Evolutionary conservation across 345 rosid species (phyloP).

Genomic region (Physaria fendleri): DNA sequence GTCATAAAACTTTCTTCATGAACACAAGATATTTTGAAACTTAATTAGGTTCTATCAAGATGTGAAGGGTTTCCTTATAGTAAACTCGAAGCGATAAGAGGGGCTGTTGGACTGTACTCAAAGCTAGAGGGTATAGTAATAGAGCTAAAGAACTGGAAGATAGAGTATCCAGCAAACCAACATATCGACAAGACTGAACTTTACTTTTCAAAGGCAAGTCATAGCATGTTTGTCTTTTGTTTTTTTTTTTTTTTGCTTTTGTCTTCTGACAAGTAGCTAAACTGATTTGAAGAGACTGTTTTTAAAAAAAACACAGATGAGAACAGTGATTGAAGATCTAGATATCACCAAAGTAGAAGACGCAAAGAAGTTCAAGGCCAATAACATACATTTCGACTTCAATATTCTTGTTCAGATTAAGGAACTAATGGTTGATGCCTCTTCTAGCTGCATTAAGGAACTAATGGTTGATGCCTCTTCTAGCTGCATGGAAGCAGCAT

Average conservation of each 20-base stretch:
- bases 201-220: slow-evolving; percentile 65
- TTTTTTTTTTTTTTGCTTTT: neutral
- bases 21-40: neutral
- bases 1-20: slow-evolving; percentile 5
- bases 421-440: slow-evolving; percentile 80
- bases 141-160: slow-evolving; percentile 64
- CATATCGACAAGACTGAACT: slow-evolving; percentile 69
- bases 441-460: slow-evolving; percentile 84
- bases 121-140: slow-evolving; percentile 46
- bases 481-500: slow-evolving; percentile 71
- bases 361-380: slow-evolving; percentile 55
- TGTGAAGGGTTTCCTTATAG: slow-evolving; percentile 77
- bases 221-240: neutral
- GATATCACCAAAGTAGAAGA: slow-evolving; percentile 76
- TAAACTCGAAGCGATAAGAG: slow-evolving; percentile 78
- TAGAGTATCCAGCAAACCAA: slow-evolving; percentile 47
- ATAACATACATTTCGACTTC: slow-evolving; percentile 70
- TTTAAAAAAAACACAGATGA: slow-evolving; percentile 40
- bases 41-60: slow-evolving; percentile 65
- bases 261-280: neutral
- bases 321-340: slow-evolving; percentile 57
- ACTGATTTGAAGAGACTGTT: neutral
- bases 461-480: slow-evolving; percentile 85
- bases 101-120: slow-evolving; percentile 49
- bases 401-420: slow-evolving; percentile 48